Base-by-base conservation (phyloP, 768 basidiomycete species). In the Trametes gibbosa region DNA sequence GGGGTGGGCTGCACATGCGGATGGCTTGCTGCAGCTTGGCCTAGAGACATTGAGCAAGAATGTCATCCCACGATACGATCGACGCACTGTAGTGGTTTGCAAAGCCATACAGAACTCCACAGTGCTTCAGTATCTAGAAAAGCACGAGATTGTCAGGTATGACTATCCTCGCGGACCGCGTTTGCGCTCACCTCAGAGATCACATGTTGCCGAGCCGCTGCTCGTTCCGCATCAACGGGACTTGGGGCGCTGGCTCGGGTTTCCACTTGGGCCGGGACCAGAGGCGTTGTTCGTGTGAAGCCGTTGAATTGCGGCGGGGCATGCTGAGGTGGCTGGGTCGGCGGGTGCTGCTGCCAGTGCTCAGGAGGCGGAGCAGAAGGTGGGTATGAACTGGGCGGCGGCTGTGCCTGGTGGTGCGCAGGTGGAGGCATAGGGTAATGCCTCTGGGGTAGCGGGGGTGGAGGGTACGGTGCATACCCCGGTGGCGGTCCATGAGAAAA, bases 71-170 rank as follows among this genome's bases (percentile, higher is more conserved):
- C n/a, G 49, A 55, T 25, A 58, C 17, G 17, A 41, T 34, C 61
- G 19, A 72, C 79, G 56, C 59, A 89, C 89, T 84, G 71, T 86
- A 90, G 65, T 79, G 83, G 50, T 74, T 79, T 10, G 89, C 87
- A 68, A 91, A 92, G 13, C 75, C 55, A 66, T 85, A 85, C 50
- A 92, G 64, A 40, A 77, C 74, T 40, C 73, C 75, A 59, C 89
- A 92, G 65, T 86, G 84, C 58, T 81, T 76, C 53, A 82, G 69
- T 46, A 88, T 84, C 85, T 87, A 64, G 27, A 56, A n/a, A 57
- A 41, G 35, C 46, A 37, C 32, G 14, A 21, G 16, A 25, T 41
- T 43, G 21, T 34, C 46, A 13, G 27, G 1, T 17, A 16, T 27
- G 13, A 42, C 29, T 19, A 5, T 32, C 29, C n/a, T 54, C 5